Conservation (phyloP, 768 basidiomycete genomes). For the Rossbeevera mucosa region DNA sequence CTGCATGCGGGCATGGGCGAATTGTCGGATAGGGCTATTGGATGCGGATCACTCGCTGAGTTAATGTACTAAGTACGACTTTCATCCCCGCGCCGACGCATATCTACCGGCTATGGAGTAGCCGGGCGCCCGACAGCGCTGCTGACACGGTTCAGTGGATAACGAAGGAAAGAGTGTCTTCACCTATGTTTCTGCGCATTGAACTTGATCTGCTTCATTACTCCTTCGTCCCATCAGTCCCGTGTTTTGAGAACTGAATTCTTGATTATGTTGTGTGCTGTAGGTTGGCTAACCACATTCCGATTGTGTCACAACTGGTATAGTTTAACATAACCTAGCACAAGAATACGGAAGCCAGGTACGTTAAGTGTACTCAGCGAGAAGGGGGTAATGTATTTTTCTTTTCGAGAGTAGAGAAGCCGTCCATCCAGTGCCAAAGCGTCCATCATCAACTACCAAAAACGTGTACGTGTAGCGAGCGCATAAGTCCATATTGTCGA, state of each 20-base stretch:
- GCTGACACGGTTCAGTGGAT: neutral
- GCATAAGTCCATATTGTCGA: slow-evolving; percentile 12
- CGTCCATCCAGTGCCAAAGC: slow-evolving; percentile 24
- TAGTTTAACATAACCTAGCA: neutral
- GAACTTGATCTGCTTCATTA: neutral
- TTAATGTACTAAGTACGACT: too few relatives aligned
- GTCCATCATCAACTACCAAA: slow-evolving; percentile 28
- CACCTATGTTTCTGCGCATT: slow-evolving; percentile 6
- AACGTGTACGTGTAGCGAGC: slow-evolving; percentile 19
- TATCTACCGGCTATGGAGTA: neutral
- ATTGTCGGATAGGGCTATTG: too few relatives aligned
- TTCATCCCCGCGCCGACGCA: slow-evolving; percentile 4
- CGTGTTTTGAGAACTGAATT: neutral
- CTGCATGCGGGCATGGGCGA: too few relatives aligned
- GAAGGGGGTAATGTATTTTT: neutral
- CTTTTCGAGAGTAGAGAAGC: slow-evolving; percentile 5
- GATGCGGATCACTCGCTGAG: too few relatives aligned
- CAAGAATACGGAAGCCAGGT: neutral
- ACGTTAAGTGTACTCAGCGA: neutral
- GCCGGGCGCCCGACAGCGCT: too few relatives aligned
- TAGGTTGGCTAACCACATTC: neutral
- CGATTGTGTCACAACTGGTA: neutral
- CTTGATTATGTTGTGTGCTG: too few relatives aligned
- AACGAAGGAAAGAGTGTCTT: neutral
- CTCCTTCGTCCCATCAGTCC: neutral